Evolutionary conservation across 176 grass and related monocot genomes (phyloP).

Genomic region (Chloris gayana): DNA sequence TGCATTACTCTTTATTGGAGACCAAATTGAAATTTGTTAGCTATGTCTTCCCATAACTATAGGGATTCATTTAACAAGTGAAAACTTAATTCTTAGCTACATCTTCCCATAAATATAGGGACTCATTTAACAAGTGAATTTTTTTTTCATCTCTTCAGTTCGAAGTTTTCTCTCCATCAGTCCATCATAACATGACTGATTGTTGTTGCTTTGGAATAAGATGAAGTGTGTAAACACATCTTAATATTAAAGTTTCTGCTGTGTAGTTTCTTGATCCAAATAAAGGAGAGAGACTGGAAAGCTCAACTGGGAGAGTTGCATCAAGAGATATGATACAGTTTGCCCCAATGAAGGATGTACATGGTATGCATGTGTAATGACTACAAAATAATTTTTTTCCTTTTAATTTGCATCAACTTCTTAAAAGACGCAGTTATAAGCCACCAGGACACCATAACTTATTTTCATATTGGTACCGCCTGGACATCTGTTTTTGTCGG

Average conservation of each 20-base stretch:
- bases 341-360: conserved; percentile 75
- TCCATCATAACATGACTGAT: background rate
- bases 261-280: conserved; percentile 92
- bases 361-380: conserved; percentile 55
- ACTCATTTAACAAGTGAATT: background rate
- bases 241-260: conserved; percentile 33
- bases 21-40: conserved; percentile 16
- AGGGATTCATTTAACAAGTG: background rate
- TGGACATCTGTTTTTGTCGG: background rate
- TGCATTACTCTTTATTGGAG: conserved; percentile 30
- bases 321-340: conserved; percentile 97
- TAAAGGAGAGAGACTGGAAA: conserved; percentile 92
- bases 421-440: background rate
- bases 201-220: conserved; percentile 31
- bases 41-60: background rate
- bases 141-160: conserved; percentile 8
- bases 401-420: conserved; percentile 2
- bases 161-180: background rate
- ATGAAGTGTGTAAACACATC: conserved; percentile 3
- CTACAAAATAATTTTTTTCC: background rate
- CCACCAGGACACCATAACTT: background rate
- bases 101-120: background rate
- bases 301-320: conserved; percentile 78
- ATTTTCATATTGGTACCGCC: conserved; percentile 12
- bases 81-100: background rate